Conservation (phyloP, 2,329 filamentous ascomycete genomes). For the Fusarium coicis region DNA sequence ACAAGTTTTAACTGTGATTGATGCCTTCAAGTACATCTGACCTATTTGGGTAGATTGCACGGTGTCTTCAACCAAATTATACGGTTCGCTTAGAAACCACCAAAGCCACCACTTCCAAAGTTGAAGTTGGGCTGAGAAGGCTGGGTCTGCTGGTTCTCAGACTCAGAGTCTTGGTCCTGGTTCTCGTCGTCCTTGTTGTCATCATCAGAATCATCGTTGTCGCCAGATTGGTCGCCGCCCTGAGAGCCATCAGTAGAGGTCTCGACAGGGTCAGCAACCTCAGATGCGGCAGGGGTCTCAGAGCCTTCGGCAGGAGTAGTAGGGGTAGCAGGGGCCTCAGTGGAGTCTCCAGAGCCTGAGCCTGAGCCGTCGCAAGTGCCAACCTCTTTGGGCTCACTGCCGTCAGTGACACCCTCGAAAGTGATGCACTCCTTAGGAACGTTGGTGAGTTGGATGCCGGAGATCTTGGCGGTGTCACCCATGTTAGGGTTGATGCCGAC, state of each 20-base stretch:
- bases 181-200: not conserved
- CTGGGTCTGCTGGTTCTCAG: not conserved
- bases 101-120: conserved; percentile 2
- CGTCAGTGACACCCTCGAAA: conserved; percentile 41
- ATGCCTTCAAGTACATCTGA: not conserved
- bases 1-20: not conserved
- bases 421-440: conserved; percentile 37
- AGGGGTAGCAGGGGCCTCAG: conserved; percentile 17
- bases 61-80: rapidly evolving
- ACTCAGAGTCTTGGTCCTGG: not conserved
- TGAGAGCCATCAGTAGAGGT: conserved; percentile 1
- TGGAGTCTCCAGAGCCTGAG: not conserved
- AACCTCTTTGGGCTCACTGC: conserved; percentile 41
- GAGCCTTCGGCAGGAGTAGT: not conserved
- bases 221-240: not conserved
- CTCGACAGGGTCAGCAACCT: conserved; percentile 8
- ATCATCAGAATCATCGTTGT: conserved; percentile 6
- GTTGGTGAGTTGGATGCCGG: conserved; percentile 32
- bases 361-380: conserved; percentile 31
- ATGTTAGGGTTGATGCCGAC: conserved; percentile 57
- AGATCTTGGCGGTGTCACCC: conserved; percentile 47
- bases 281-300: not conserved
- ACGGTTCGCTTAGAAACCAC: not conserved
- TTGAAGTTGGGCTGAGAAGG: not conserved
- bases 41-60: too few species aligned